phyloP scores from a whole-genome alignment of 2,329 filamentous ascomycete genomes.

The Parafenestella ontariensis region DNA sequence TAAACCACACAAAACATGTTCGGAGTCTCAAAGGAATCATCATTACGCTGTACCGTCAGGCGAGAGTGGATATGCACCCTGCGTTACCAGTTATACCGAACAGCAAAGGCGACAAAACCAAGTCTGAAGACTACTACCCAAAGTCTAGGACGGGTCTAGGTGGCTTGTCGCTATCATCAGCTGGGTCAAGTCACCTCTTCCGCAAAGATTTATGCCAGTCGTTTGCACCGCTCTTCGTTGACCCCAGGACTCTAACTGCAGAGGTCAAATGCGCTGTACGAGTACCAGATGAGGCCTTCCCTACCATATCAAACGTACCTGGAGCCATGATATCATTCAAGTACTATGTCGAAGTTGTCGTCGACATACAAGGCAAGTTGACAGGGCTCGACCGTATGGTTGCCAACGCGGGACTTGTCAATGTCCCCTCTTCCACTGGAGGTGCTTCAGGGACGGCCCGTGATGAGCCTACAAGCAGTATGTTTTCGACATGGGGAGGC shows the following conservation, averaged over 20 bases:
- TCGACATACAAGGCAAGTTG: constrained; percentile 89
- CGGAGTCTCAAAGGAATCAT: constrained; percentile 94
- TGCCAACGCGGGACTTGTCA: constrained; percentile 62
- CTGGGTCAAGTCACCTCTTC: constrained; percentile 88
- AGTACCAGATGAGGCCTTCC: constrained; percentile 89
- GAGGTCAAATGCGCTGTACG: constrained; percentile 83
- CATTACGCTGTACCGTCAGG: constrained; percentile 88
- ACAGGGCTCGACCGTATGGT: constrained; percentile 74
- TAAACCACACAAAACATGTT: constrained; percentile 87
- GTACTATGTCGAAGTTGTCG: constrained; percentile 90
- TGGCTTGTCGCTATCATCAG: constrained; percentile 84
- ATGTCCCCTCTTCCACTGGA: constrained; percentile 50
- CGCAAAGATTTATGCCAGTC: constrained; percentile 92
- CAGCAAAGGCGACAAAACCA: constrained; percentile 70
- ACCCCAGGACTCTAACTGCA: constrained; percentile 78
- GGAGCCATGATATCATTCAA: constrained; percentile 95
- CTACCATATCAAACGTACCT: constrained; percentile 87
- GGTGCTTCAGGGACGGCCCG: constrained; percentile 45
- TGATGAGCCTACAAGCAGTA: constrained; percentile 52
- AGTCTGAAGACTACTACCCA: constrained; percentile 85
- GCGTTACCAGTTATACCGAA: constrained; percentile 67
- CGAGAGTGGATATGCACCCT: constrained; percentile 82
- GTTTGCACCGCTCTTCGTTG: constrained; percentile 85
- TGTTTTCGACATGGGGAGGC: constrained; percentile 64
- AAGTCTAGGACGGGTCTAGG: constrained; percentile 86